phyloP scores from a whole-genome alignment of 2,329 filamentous ascomycete genomes.

The Colletotrichum tabaci region DNA sequence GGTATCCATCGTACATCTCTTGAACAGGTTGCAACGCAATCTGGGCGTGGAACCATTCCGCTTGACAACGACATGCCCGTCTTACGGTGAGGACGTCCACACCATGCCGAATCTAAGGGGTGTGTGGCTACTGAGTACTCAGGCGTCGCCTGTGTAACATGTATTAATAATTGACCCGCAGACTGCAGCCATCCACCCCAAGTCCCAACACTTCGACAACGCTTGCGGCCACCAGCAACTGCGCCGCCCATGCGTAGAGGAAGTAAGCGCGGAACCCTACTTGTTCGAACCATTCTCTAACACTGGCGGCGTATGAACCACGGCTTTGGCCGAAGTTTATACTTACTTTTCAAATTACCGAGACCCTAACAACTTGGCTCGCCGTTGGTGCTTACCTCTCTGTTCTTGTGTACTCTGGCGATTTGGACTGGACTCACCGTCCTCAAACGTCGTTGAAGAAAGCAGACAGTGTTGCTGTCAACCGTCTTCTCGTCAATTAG shows the following conservation, averaged over 20 bases:
- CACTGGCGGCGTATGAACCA: not conserved
- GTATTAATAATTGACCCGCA: conserved; percentile 24
- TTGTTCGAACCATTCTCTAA: not conserved
- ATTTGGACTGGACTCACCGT: not conserved
- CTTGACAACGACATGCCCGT: conserved; percentile 27
- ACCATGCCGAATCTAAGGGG: conserved; percentile 6
- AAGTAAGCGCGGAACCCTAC: conserved; percentile 22
- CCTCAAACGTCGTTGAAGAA: not conserved
- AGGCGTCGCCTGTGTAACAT: conserved; percentile 21
- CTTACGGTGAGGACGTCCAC: conserved; percentile 33
- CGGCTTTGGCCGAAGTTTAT: not conserved
- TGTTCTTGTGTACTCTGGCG: not conserved
- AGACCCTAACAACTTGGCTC: not conserved
- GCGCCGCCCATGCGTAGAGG: conserved; percentile 6
- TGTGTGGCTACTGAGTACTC: conserved; percentile 1
- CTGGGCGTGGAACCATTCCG: conserved; percentile 22
- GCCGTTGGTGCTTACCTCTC: not conserved
- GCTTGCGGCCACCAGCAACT: not conserved
- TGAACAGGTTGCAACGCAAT: conserved; percentile 5
- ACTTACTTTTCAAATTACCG: too few species aligned
- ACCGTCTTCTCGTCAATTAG: not conserved
- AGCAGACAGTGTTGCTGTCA: not conserved
- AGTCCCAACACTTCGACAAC: not conserved
- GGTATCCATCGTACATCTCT: not conserved
- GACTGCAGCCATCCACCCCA: conserved; percentile 28